Percentiles rank a stretch among this genome's conserved stretches.
Evolutionary conservation across 2,329 filamentous ascomycete genomes (phyloP).

Genomic region (Aspergillus sp.): DNA sequence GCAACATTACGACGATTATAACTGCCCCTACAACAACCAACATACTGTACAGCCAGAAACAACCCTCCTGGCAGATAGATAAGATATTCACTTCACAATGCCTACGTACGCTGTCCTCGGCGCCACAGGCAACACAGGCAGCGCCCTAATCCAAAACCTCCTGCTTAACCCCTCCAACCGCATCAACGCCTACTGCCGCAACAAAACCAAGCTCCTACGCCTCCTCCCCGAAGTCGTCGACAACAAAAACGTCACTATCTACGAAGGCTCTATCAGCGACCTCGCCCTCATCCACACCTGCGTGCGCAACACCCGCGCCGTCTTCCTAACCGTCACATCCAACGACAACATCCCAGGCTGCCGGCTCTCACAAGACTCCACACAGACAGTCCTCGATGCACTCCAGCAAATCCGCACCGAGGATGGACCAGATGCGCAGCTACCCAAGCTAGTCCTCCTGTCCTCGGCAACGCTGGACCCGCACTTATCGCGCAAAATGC

Average conservation of each 20-base stretch:
- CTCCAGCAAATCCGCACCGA: conserved; percentile 28
- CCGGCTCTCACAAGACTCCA: conserved; percentile 38
- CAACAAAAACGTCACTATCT: conserved; percentile 39
- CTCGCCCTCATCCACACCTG: conserved; percentile 38
- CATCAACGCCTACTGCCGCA: conserved; percentile 49
- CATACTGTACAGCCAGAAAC: neutral
- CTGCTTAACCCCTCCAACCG: conserved; percentile 28
- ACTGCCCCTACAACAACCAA: neutral
- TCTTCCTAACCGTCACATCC: conserved; percentile 44
- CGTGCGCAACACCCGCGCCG: conserved; percentile 34
- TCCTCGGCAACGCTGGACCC: conserved; percentile 45
- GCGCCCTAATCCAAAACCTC: conserved; percentile 42
- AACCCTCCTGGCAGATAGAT: neutral
- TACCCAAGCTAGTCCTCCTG: conserved; percentile 47
- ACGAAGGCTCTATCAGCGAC: conserved; percentile 45
- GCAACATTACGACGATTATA: neutral
- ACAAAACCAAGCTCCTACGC: conserved; percentile 38
- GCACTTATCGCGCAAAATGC: conserved; percentile 25
- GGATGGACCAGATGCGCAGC: neutral
- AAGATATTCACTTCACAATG: neutral
- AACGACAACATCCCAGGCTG: conserved; percentile 49
- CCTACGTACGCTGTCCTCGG: conserved; percentile 44
- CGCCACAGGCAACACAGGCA: conserved; percentile 47
- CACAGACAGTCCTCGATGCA: conserved; percentile 36
- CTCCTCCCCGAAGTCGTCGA: conserved; percentile 34